Evolutionary conservation across 169 alveolate species (phyloP).

Genomic region (Plasmodium blacklocki): DNA sequence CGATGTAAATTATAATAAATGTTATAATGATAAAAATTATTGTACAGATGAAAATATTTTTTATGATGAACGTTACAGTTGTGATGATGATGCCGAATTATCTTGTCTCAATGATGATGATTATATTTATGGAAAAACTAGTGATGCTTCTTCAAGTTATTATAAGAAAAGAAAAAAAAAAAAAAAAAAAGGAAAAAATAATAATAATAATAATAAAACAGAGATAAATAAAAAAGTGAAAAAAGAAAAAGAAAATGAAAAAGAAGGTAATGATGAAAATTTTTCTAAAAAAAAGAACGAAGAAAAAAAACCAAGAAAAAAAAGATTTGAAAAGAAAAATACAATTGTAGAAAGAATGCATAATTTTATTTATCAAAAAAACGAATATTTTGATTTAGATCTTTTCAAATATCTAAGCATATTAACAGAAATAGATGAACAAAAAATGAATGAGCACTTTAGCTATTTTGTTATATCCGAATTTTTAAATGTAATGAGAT

Average conservation of each 20-base stretch:
- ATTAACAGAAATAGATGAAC: neutral
- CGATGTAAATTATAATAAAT: too few relatives aligned
- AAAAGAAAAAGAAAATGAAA: neutral
- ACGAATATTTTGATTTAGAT: neutral
- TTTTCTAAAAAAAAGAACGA: neutral
- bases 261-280: neutral
- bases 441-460: conserved; percentile 4
- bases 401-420: neutral
- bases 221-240: neutral
- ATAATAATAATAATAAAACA: neutral
- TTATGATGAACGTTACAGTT: too few relatives aligned
- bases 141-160: too few relatives aligned
- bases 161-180: neutral
- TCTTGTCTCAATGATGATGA: too few relatives aligned
- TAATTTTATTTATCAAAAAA: neutral
- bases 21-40: too few relatives aligned
- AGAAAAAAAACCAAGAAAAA: neutral
- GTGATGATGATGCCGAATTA: too few relatives aligned
- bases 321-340: neutral
- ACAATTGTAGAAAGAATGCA: neutral
- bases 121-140: too few relatives aligned
- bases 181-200: neutral
- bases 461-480: neutral
- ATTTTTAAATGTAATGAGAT: neutral
- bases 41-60: too few relatives aligned